Base-by-base conservation (phyloP, 768 basidiomycete species). In the Rhodotorula toruloides region DNA sequence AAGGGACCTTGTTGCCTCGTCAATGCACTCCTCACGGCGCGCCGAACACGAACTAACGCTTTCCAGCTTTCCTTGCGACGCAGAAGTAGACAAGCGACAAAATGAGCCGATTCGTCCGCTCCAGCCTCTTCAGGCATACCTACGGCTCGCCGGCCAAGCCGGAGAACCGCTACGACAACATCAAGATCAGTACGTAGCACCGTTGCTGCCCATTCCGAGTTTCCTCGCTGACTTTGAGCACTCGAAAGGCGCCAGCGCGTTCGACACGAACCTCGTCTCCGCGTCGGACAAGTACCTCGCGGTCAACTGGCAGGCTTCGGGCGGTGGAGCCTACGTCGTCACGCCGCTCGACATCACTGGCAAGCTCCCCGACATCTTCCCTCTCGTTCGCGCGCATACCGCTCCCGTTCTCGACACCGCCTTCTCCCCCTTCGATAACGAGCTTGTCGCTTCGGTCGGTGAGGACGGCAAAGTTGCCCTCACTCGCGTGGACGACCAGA, bases 351-450 rank as follows among this genome's bases (percentile, higher is more conserved):
- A 89, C 11, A 36, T 58, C 7, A 72, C 74, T 2, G 74, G 73
- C 58, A 74, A 75, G 78, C 82, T 97, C 27, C 96, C 93, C 3
- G 96, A 99, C 76, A 85, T 87, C 68, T 82, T 97, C 46, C 96
- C 96, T 1, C 83, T 98, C 61, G 91, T 90, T 25, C 86, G 94
- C 61, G 89, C 87, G 37, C 81, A 81, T 70, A 77, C 79, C 21
- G 79, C 76, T 1, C 77, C 80, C 12, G 88, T 91, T 37, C 87
- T 98, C 43, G 94, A 98, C 79, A 98, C 94, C 0, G 90, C 89
- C 75, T 98, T 92, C 91, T 90, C 89, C 0, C 93, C 92, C 0
- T 91, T 94, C 77, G 87, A 92, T 75, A 94, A 98, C 78, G 81
- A 83, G 11, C 81, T 94, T 74, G 88, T 96, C 72, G 94, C 89